phyloP scores from a whole-genome alignment of 106 monocot genomes.

The Dioscorea alata region DNA sequence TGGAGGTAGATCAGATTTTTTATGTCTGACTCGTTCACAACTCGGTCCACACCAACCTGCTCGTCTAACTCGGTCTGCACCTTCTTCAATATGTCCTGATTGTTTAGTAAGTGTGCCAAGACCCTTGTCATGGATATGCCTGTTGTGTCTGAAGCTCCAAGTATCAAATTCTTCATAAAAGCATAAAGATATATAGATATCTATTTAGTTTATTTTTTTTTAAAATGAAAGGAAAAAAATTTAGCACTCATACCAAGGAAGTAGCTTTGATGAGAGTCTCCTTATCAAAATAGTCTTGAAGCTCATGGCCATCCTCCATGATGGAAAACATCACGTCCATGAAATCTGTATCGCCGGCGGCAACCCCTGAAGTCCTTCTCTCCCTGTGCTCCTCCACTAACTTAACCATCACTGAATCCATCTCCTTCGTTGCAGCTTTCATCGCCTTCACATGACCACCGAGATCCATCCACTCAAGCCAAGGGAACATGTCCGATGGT shows the following conservation, averaged over 20 bases:
- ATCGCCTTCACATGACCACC: conserved; percentile 21
- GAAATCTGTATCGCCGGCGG: conserved; percentile 5
- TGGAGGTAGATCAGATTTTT: conserved; percentile 29
- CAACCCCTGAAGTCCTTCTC: not conserved
- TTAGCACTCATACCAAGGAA: conserved; percentile 16
- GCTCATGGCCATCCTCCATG: not conserved
- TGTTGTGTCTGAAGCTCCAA: conserved; percentile 21
- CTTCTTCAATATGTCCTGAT: conserved; percentile 13
- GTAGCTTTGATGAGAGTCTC: conserved; percentile 25
- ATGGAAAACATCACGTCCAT: conserved; percentile 26
- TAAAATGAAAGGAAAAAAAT: too few species aligned
- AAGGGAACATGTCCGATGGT: conserved; percentile 29
- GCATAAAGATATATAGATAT: not conserved
- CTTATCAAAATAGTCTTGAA: not conserved
- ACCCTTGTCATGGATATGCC: conserved; percentile 16
- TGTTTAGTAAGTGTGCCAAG: conserved; percentile 13
- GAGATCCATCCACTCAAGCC: conserved; percentile 17
- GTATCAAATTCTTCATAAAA: conserved; percentile 16
- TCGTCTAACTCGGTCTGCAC: conserved; percentile 22
- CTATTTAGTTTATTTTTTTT: not conserved
- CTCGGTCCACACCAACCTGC: conserved; percentile 15
- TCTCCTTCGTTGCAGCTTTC: conserved; percentile 9
- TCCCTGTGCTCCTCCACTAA: conserved; percentile 30
- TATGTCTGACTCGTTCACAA: conserved; percentile 26
- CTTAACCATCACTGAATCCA: conserved; percentile 9